Base-by-base conservation (phyloP, 2,329 filamentous ascomycete genomes). In the Endothia cerciana region DNA sequence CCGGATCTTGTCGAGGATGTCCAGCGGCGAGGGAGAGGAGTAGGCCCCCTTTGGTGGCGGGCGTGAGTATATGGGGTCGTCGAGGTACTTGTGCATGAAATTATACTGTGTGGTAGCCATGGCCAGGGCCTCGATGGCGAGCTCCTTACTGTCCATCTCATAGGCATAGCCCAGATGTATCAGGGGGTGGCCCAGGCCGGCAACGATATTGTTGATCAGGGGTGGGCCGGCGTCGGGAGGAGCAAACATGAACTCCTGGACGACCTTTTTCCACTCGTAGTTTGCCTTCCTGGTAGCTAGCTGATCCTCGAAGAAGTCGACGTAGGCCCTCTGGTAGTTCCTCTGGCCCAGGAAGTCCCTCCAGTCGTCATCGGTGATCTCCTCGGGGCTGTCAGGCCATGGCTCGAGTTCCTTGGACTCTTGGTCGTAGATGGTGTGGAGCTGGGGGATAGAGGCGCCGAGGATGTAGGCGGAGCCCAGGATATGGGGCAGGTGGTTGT, bases 291-390 rank as follows among this genome's bases (percentile, higher is more conserved):
- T 80, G 76, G 86, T 80, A 3, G 92, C 93, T 38, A 98, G 82
- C 73, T 93, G 88, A 75, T 99, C 95, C 76, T 99, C 95, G 74
- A 97, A 98, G 75, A 95, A 98, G 76, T 99, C 94, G 64, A 99
- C 83, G 74, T 90, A 99, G 0, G 93, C 94, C 67, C 94, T 87
- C 77, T 99, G 93, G 74, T 96, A 97, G 69, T 82, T 87, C 72
- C 85, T 85, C 75, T 93, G 87, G 28, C 94, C 94, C 40, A 97
- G 77, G 72, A 88, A 95, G 65, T 94, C 90, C 69, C 89, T 85
- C 94, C 95, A 99, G 75, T 99, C 95, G 65, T 90, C 85, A 69
- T 89, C 84, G 22, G 88, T 87, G 61, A 99, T 87, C 78, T 99
- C 95, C 4, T 89, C 88, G 0, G 95, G 95, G 1, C 94, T 93